Base-by-base conservation (phyloP, 2,329 filamentous ascomycete species). In the Pseudopithomyces chartarum region DNA sequence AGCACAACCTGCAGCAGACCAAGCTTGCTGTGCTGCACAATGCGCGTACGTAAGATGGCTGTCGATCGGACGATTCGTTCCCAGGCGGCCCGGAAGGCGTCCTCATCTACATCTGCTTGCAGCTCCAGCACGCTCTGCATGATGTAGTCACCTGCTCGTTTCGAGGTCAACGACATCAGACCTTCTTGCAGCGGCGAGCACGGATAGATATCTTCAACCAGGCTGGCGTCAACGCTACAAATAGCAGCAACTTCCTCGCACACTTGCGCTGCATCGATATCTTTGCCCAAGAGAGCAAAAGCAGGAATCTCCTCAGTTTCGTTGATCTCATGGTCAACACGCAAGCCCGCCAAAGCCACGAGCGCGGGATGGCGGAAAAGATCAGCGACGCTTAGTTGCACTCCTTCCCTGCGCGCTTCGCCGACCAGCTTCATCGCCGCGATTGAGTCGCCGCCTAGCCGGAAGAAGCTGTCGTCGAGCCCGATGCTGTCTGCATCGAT, bases 91-190 rank as follows among this genome's bases (percentile, higher is more conserved):
- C 33, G 29, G 15, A 42, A 43, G 15, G 36, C 36, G 8, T 32
- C 15, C 3, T 29, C 10, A 34, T 42, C 23, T 17, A 44, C 34
- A 17, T 29, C 12, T 13, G 34, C 6, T 13, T 4, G 15, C 3
- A 53, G 32, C 12, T 34, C n/a, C 6, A 29, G 32, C 3, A 52
- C 39, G 6, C 22, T 10, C 7, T n/a, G 38, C 2, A 80, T 82
- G 2, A 85, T 77, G 40, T 85, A 86, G 0, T 81, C 79, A 42
- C 81, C 82, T 34, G 77, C 76, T 26, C 81, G 75, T 63, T 82
- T 13, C 11, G 12, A 17, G 3, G 34, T 38, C 12, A 17, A 13
- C 3, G 34, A 13, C 5, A 38, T 13, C 34, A 38, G 12, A 38
- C 34, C n/a, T 38, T 38, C 12, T 11, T 38, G 34, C 3, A 38